Evolutionary conservation across 129 eudicot species (phyloP).

Genomic region (Oenanthe sinensis): DNA sequence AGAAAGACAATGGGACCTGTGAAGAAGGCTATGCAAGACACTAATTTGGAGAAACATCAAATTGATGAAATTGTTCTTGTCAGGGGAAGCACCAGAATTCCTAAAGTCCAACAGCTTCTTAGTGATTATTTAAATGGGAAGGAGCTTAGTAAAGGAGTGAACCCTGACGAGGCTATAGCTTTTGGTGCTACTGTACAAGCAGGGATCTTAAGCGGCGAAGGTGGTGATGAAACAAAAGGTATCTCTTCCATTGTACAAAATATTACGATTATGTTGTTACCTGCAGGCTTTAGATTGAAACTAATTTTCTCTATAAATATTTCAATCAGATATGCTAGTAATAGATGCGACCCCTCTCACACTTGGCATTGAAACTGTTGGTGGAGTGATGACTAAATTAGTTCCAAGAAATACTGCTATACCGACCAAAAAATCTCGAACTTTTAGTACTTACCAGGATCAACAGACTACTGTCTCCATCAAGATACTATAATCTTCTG

Average conservation of each 20-base stretch:
- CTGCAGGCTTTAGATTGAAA: not conserved
- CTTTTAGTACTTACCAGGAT: slow-evolving; percentile 77
- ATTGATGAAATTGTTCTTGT: slow-evolving; percentile 78
- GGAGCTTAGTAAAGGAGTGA: slow-evolving; percentile 79
- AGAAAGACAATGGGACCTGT: slow-evolving; percentile 82
- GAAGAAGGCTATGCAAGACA: slow-evolving; percentile 88
- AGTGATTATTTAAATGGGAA: slow-evolving; percentile 72
- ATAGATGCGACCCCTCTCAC: slow-evolving; percentile 77
- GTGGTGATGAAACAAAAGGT: slow-evolving; percentile 83
- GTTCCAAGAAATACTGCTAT: slow-evolving; percentile 72
- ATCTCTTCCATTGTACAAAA: not conserved
- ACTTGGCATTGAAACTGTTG: slow-evolving; percentile 81
- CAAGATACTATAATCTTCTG: slow-evolving; percentile 34
- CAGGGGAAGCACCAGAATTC: slow-evolving; percentile 92
- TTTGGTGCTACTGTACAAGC: slow-evolving; percentile 89
- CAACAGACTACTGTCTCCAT: slow-evolving; percentile 74
- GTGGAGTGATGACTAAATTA: slow-evolving; percentile 87
- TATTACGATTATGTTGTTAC: not conserved
- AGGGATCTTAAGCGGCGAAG: slow-evolving; percentile 80
- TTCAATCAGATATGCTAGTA: slow-evolving; percentile 44
- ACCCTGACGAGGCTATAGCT: slow-evolving; percentile 90
- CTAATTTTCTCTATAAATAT: not conserved
- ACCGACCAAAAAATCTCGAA: slow-evolving; percentile 76
- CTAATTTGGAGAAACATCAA: slow-evolving; percentile 57
- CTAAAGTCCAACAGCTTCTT: slow-evolving; percentile 69